A percentile compares a stretch with the other conserved stretches of the same genome.
Evolutionary conservation across 257 asterid species (phyloP).

Genomic region (Rehmannia glutinosa): DNA sequence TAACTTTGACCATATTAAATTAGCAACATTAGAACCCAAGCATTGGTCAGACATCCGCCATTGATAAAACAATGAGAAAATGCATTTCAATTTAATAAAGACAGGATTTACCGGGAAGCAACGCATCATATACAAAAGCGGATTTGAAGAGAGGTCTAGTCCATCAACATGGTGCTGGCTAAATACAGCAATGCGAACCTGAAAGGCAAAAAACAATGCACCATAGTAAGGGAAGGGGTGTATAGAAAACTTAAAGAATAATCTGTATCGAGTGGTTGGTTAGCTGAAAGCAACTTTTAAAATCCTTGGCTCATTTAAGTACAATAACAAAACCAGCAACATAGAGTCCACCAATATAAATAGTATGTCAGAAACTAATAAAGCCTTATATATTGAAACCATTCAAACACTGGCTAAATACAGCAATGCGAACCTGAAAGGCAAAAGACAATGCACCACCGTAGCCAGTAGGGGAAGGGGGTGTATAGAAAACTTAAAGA

Average conservation of each 20-base stretch:
- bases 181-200: constrained; percentile 1
- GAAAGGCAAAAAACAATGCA: neutral
- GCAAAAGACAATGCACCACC: neutral
- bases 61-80: neutral
- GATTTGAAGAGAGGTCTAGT: constrained; percentile 95
- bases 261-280: neutral
- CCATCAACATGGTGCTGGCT: constrained; percentile 98
- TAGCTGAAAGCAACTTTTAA: neutral
- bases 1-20: neutral
- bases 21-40: neutral
- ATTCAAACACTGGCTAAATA: constrained; percentile 41
- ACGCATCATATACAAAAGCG: constrained; percentile 97
- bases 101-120: constrained; percentile 78
- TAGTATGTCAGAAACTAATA: neutral
- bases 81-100: neutral
- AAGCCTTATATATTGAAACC: neutral
- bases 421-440: constrained; percentile 1
- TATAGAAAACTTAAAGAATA: neutral
- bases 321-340: neutral
- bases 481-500: neutral
- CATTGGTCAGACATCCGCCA: neutral
- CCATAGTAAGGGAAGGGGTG: neutral
- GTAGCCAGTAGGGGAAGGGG: neutral
- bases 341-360: neutral
- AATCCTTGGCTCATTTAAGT: neutral